Evolutionary conservation across 306 rosid species (phyloP).

Genomic region (Notholithocarpus densiflorus): DNA sequence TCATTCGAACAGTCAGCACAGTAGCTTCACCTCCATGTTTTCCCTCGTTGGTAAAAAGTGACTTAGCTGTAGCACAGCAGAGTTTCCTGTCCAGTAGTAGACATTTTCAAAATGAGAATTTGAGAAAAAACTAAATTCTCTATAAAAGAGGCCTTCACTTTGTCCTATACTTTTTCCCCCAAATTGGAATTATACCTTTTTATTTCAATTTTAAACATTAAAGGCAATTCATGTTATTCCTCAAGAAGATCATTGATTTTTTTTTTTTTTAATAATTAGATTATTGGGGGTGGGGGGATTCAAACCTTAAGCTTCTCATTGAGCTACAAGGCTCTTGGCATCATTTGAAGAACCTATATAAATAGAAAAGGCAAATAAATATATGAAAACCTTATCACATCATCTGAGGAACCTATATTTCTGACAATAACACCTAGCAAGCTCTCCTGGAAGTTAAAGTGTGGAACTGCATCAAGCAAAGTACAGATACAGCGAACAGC

Average conservation of each 20-base stretch:
- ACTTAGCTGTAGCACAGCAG: slow-evolving; percentile 68
- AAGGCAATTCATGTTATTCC: slow-evolving; percentile 3
- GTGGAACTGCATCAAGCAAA: slow-evolving; percentile 85
- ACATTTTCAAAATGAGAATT: background rate
- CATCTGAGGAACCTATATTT: slow-evolving; percentile 68
- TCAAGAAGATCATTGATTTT: background rate
- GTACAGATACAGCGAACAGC: slow-evolving; percentile 76
- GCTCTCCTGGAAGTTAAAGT: slow-evolving; percentile 83
- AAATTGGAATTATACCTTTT: background rate
- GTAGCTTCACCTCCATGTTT: slow-evolving; percentile 92
- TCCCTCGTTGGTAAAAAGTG: slow-evolving; percentile 77
- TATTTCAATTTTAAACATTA: background rate
- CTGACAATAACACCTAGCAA: slow-evolving; percentile 66
- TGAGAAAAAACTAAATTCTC: slow-evolving; percentile 4
- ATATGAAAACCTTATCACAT: slow-evolving; percentile 63
- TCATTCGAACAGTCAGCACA: slow-evolving; percentile 82
- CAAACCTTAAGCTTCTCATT: no score
- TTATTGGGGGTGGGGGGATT: no score
- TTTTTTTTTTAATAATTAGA: no score
- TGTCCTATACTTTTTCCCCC: background rate
- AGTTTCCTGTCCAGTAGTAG: slow-evolving; percentile 60
- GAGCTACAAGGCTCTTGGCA: no score
- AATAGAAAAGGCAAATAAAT: slow-evolving; percentile 4
- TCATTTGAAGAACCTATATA: no score
- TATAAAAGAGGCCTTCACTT: background rate